These are phyloP conservation scores for Hyaloscypha variabilis DNA, from an alignment of 495 filamentous ascomycete genomes.

Conservation along the genomic window DNA sequence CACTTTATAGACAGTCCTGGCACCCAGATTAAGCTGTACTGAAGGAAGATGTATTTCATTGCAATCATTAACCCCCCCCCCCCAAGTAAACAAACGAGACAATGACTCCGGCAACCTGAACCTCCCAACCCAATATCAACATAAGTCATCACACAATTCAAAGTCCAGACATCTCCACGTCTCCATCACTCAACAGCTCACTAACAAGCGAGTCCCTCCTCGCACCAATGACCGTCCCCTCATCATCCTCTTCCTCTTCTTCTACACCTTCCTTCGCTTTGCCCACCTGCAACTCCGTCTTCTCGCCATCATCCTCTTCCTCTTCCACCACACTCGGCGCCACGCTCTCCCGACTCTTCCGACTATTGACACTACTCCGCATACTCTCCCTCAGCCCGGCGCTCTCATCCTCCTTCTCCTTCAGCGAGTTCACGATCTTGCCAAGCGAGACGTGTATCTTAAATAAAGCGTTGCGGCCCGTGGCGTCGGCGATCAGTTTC, in stretches of 20 bases:
- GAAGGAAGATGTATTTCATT: conserved; percentile 2
- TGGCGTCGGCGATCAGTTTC: conserved; percentile 68
- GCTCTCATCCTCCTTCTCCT: conserved; percentile 34
- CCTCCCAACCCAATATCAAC: neutral
- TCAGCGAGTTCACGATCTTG: conserved; percentile 61
- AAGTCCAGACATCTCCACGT: conserved; percentile 32
- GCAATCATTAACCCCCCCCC: neutral
- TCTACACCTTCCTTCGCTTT: conserved; percentile 38
- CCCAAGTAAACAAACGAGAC: neutral
- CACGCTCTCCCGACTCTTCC: conserved; percentile 5
- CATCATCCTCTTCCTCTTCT: conserved; percentile 20
- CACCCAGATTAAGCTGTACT: neutral
- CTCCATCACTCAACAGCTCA: conserved; percentile 49
- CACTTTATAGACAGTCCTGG: too few species aligned
- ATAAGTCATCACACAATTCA: conserved; percentile 8
- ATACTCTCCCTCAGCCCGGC: conserved; percentile 12
- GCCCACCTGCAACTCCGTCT: conserved; percentile 32
- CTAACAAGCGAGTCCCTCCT: conserved; percentile 37
- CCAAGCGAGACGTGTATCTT: conserved; percentile 72
- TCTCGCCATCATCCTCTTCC: conserved; percentile 14
- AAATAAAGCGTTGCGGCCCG: conserved; percentile 73
- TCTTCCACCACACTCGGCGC: conserved; percentile 15
- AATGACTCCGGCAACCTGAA: neutral
- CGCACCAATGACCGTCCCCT: conserved; percentile 10
- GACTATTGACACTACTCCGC: conserved; percentile 12